Percentiles rank a stretch among this genome's conserved stretches.
These are phyloP conservation scores for Xerocomus subilludens DNA, from an alignment of 1,284 basidiomycete genomes.

Conservation along the genomic window DNA sequence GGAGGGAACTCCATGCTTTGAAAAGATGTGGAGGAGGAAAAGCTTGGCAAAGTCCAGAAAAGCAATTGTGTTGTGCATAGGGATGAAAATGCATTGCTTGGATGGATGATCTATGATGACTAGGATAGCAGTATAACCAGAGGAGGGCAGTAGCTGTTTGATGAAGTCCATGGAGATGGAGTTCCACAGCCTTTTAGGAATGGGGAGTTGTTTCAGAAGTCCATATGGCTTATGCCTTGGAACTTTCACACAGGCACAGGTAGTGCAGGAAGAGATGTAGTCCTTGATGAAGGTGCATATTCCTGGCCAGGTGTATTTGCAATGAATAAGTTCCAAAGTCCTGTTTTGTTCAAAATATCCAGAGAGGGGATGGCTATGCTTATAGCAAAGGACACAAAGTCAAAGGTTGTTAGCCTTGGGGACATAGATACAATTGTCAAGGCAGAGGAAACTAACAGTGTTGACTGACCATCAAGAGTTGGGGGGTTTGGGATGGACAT, in stretches of 20 bases:
- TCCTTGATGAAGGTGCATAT: slow-evolving; percentile 9
- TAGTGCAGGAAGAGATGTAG: neutral
- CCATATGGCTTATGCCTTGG: no score
- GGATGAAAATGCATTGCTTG: no score
- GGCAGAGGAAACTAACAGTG: no score
- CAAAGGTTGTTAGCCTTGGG: no score
- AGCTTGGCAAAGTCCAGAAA: neutral
- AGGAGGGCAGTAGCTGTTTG: slow-evolving; percentile 39
- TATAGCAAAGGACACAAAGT: neutral
- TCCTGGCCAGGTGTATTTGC: neutral
- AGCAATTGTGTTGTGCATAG: no score
- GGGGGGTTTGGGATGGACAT: neutral
- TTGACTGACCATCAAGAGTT: neutral
- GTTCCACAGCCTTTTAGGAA: slow-evolving; percentile 30
- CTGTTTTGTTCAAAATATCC: neutral
- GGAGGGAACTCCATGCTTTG: slow-evolving; percentile 9
- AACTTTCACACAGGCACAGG: no score
- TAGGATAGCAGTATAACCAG: neutral
- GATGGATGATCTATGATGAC: no score
- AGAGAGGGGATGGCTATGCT: neutral
- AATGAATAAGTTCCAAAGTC: no score
- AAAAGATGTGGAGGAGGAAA: neutral
- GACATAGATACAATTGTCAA: no score
- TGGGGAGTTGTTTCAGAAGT: no score
- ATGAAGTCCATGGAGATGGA: slow-evolving; percentile 18